Base-by-base conservation (phyloP, 78 protist species). In the Dictyostelium intermedium region DNA sequence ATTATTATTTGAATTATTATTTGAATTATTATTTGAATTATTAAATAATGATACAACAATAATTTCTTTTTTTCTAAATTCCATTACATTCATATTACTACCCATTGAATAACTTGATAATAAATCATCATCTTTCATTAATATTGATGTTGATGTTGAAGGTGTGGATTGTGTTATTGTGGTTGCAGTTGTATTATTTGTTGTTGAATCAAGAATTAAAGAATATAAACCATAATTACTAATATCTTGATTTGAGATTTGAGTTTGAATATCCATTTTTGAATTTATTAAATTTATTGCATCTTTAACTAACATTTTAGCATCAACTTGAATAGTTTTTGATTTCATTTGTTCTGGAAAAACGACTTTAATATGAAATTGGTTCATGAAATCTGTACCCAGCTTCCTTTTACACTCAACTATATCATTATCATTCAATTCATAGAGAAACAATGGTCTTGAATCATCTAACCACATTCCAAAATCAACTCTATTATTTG, bases 321-420 rank as follows among this genome's bases (percentile, higher is more conserved):
- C 39, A 25, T 82, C 87, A 0, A 82, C 87, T n/a, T 82, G 87
- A 69, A 82, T 30, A 7, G 77, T 82, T 39, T 82, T 82, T 23
- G 87, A 56, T 63, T 82, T 82, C 87, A 82, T 82, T 63, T 82
- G 87, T 63, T 82, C 87, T 5, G 87, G 87, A 35, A 82, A 82
- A 16, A 82, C 87, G 7, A 82, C 77, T 23, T 82, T 82, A 35
- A 82, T 34, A 32, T 61, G 70, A n/a, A 35, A 23, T 9, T 34
- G 74, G 23, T 53, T 53, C n/a, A 10, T 27, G 3, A 34, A 18
- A 66, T 82, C 87, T 13, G 37, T 27, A 11, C 11, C 37, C 18
- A 41, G 14, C 27, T 63, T 82, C 3, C 27, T 30, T 63, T 82
- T 82, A 13, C 87, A 82, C 39, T 72, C 79, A 13, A 72, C 39